Evolutionary conservation across 225 moss, liverwort and hornwort species (phyloP).

Genomic region (Rhytidiadelphus loreus): DNA sequence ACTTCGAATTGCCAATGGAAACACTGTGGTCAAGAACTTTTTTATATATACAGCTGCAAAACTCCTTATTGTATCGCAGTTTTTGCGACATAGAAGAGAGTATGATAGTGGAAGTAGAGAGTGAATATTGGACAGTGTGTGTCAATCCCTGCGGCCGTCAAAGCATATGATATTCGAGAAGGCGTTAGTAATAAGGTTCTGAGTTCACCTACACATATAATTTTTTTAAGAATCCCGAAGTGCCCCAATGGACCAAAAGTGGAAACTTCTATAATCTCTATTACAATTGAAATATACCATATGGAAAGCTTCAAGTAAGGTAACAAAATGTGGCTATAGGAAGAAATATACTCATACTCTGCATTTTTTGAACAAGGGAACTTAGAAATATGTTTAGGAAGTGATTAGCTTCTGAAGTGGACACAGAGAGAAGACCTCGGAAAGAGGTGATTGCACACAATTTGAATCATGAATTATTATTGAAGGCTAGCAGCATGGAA

Average conservation of each 20-base stretch:
- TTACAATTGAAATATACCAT: neutral
- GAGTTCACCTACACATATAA: neutral
- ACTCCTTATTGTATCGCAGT: neutral
- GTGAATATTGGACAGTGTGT: neutral
- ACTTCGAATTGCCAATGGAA: neutral
- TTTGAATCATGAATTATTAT: neutral
- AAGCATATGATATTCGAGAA: neutral
- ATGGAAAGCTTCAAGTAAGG: neutral
- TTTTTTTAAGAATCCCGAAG: neutral
- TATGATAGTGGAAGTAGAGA: neutral
- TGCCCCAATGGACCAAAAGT: neutral
- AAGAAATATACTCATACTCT: neutral
- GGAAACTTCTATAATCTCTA: neutral
- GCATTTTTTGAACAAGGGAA: neutral
- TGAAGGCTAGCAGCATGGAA: neutral
- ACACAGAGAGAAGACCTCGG: neutral
- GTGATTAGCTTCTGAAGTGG: neutral
- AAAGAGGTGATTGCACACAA: neutral
- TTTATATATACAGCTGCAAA: neutral
- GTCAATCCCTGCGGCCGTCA: neutral
- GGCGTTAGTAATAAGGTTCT: neutral
- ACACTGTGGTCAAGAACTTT: neutral
- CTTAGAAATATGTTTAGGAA: neutral
- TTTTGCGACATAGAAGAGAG: neutral
- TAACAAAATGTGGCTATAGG: neutral